Base-by-base conservation (phyloP, 768 basidiomycete genomes). In the Mycena belliarum region DNA sequence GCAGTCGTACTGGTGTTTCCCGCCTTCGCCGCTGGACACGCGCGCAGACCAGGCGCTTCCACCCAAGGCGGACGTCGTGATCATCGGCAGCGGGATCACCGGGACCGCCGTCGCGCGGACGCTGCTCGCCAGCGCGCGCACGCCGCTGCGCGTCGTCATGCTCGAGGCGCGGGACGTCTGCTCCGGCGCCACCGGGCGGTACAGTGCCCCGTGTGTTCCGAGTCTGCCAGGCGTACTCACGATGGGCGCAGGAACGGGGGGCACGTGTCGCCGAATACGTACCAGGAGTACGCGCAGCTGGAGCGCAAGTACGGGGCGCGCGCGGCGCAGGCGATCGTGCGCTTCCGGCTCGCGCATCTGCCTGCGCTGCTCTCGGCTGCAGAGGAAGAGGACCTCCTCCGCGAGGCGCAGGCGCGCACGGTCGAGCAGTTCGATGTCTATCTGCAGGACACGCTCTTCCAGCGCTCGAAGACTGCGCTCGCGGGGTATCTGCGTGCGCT, bases 111-210 rank as follows among this genome's bases (percentile, higher is more conserved):
- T 89, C 43, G 84, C 81, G 6, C 79, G 83, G 59, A 78, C 79
- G 10, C 58, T 87, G 23, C 73, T 91, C 16, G 73, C 77, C 38
- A 68, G 69, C 18, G 58, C 65, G 10, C 69, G 66, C 25, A 54
- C 61, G 26, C 57, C 40, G 6, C 33, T 82, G 15, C 71, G 74
- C 35, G 69, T 95, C 2, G 82, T 91, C 21, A 85, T 93, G 76
- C 78, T 96, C 21, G 93, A 96, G 63, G 93, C 93, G 4, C 73
- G 93, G 52, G 88, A 89, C 12, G 77, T 78, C 0, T 91, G 89
- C 64, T 88, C 86, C 0, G 89, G 89, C 1, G 89, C 89, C 8
- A 89, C 88, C 0, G 89, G 82, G 35, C 77, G 88, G 86, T 85
- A 55, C n/a, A 76, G 9, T 16, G 8, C 24, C 20, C 23, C 16